Evolutionary conservation across 2,329 filamentous ascomycete species (phyloP).

Genomic region (Beauveria bassiana): DNA sequence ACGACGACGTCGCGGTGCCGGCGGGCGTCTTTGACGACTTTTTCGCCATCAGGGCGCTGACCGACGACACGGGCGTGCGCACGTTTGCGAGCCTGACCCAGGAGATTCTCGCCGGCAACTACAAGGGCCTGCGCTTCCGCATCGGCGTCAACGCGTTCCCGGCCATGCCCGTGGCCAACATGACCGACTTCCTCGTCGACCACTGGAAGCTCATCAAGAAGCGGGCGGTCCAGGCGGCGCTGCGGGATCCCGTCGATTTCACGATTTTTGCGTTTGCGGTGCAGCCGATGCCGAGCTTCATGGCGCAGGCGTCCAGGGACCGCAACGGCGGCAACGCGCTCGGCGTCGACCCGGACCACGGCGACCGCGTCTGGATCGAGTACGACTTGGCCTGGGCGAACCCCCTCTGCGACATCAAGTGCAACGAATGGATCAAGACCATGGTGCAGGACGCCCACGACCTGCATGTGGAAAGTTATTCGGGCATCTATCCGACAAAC

Average conservation of each 20-base stretch:
- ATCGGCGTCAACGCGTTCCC: constrained; percentile 18
- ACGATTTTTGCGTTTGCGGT: constrained; percentile 13
- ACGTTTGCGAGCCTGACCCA: constrained; percentile 35
- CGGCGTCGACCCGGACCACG: constrained; percentile 17
- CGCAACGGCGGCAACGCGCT: constrained; percentile 18
- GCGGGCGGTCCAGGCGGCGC: not conserved
- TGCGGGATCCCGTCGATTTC: constrained; percentile 11
- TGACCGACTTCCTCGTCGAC: constrained; percentile 15
- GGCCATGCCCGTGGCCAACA: constrained; percentile 16
- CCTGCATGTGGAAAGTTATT: constrained; percentile 13
- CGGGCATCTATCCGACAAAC: constrained; percentile 16
- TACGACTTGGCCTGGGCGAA: constrained; percentile 23
- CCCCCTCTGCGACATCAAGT: constrained; percentile 15
- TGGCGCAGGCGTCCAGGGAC: constrained; percentile 13
- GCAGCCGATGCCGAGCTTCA: constrained; percentile 16
- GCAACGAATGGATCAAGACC: constrained; percentile 11
- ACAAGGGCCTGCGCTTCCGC: constrained; percentile 15
- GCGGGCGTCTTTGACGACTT: constrained; percentile 49
- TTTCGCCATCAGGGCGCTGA: constrained; percentile 33
- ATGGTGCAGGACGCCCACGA: constrained; percentile 12
- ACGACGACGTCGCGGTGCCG: constrained; percentile 48
- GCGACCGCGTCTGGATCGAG: constrained; percentile 24
- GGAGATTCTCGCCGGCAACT: constrained; percentile 11
- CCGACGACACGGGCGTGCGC: constrained; percentile 39
- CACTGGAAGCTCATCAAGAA: constrained; percentile 10